Base-by-base conservation (phyloP, 257 asterid species). In the Solanum tacnaense region DNA sequence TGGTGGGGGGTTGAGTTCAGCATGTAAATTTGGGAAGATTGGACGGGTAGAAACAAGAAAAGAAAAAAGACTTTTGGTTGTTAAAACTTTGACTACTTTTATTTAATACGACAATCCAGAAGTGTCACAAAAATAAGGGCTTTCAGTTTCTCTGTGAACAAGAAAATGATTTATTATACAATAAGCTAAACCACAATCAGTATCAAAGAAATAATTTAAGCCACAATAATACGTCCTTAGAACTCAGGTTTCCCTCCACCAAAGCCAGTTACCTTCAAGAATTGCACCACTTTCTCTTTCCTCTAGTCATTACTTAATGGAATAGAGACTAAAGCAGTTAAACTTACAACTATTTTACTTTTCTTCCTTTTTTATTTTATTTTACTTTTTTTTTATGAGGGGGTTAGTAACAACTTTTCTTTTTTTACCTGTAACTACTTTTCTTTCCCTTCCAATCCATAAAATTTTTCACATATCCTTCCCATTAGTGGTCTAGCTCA, bases 61-160 rank as follows among this genome's bases (percentile, higher is more conserved):
- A 23, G 83, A 6, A 75, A 20, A 73, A 23, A 21, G 20, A 38
- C 10, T 75, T 73, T 35, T 25, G 16, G 49, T 73, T 73, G 82
- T 9, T 73, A 35, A 35, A 73, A 73, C 38, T 71, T 73, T 10
- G 52, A 74, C 82, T 35, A 74, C 82, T 32, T 32, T 13, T 32
- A 32, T 32, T 72, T 32, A 72, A 32, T 32, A 72, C 41, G 41
- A 32, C 79, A 32, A 72, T 18, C 79, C n/a, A 72, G 44, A 72
- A 72, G 79, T 72, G 38, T 32, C 74, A 16, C 41, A 70, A 70
- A 70, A 31, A 31, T 58, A 13, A 72, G 20, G 79, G 41, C 29
- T 35, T 34, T 89, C 91, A 87, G 90, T 73, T 92, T 97, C 99
- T 90, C 98, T 96, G 90, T 25, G 36, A 76, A 83, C 91, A 79